phyloP scores from a whole-genome alignment of 306 rosid species.

The Fragaria vesca region DNA sequence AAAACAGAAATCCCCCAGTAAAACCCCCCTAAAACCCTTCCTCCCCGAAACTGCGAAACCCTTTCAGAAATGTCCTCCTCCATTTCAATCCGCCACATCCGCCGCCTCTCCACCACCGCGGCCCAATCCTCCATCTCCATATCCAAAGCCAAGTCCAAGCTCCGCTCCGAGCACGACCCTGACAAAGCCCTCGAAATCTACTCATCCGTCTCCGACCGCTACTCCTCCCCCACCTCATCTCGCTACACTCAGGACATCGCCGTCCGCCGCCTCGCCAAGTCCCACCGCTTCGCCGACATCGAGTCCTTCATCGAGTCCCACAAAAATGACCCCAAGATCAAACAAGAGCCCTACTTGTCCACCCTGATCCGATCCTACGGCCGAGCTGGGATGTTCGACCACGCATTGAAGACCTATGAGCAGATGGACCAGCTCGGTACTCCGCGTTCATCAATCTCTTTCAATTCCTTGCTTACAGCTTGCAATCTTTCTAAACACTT shows the following conservation, averaged over 20 bases:
- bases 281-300: constrained; percentile 53
- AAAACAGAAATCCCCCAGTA: too few species aligned
- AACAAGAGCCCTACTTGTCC: constrained; percentile 53
- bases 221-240: constrained; percentile 46
- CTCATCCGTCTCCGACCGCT: constrained; percentile 47
- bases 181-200: constrained; percentile 60
- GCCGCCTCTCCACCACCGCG: constrained; percentile 33
- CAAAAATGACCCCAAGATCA: constrained; percentile 51
- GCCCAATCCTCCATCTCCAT: constrained; percentile 41
- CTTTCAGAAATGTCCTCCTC: constrained; percentile 36
- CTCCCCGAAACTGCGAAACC: neutral
- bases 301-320: constrained; percentile 63
- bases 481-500: constrained; percentile 38
- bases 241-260: constrained; percentile 64
- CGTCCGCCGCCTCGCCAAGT: constrained; percentile 59
- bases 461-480: constrained; percentile 55
- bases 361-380: constrained; percentile 69
- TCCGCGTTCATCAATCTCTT: constrained; percentile 53
- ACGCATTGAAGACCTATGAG: constrained; percentile 47
- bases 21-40: neutral
- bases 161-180: constrained; percentile 54
- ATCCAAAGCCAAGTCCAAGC: constrained; percentile 49
- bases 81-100: constrained; percentile 39
- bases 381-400: constrained; percentile 56
- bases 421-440: constrained; percentile 62